A percentile compares a stretch with the other conserved stretches of the same genome.
phyloP scores from a whole-genome alignment of 495 filamentous ascomycete species.

The Daldinia decipiens region DNA sequence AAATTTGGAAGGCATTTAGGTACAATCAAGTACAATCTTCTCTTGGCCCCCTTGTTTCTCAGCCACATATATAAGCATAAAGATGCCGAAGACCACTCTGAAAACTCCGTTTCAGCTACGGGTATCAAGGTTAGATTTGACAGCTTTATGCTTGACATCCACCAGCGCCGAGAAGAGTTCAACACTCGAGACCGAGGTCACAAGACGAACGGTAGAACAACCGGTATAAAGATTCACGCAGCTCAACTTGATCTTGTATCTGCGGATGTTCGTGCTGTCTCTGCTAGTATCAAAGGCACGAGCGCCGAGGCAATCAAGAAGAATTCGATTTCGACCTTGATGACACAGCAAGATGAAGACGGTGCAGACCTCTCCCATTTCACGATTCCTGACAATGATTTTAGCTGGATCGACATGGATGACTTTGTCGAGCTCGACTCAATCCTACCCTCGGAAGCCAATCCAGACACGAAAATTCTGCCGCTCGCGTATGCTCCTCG shows the following conservation, averaged over 20 bases:
- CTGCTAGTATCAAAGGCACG: conserved; percentile 85
- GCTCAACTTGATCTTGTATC: conserved; percentile 91
- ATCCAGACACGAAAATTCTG: conserved; percentile 91
- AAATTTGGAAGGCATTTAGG: conserved; percentile 97
- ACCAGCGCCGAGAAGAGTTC: conserved; percentile 93
- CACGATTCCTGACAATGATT: conserved; percentile 92
- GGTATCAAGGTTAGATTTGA: conserved; percentile 93
- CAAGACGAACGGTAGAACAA: conserved; percentile 79
- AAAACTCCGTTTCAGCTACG: conserved; percentile 86
- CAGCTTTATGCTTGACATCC: conserved; percentile 94
- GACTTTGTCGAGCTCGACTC: conserved; percentile 98
- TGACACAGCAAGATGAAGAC: conserved; percentile 61
- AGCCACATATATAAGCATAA: conserved; percentile 99
- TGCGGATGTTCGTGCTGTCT: conserved; percentile 92
- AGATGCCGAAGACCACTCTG: conserved; percentile 85
- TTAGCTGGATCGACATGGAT: conserved; percentile 98
- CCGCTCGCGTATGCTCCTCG: conserved; percentile 91
- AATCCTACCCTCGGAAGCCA: conserved; percentile 89
- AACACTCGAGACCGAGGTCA: conserved; percentile 77
- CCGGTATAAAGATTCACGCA: conserved; percentile 92
- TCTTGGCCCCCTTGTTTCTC: conserved; percentile 91
- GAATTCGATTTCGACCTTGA: conserved; percentile 61
- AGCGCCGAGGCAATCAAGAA: conserved; percentile 76
- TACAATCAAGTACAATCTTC: conserved; percentile 95
- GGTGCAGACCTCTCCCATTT: conserved; percentile 82